Percentiles rank a stretch among this genome's conserved stretches.
phyloP scores from a whole-genome alignment of 108 stramenopile species.

The Nitzschia sp. region DNA sequence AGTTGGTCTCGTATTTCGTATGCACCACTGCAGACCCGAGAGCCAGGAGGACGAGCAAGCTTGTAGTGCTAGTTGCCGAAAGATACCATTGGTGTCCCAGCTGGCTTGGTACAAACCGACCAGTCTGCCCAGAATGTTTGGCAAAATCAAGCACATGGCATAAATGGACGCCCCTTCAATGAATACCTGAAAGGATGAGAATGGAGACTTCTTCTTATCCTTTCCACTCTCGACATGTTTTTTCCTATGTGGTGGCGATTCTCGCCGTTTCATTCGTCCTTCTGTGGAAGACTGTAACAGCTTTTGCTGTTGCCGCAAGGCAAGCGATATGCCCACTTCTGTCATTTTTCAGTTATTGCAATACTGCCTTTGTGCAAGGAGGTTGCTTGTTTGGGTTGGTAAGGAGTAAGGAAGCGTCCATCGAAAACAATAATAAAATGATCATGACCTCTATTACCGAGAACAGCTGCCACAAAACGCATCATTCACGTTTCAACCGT shows the following conservation, averaged over 20 bases:
- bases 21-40: slow-evolving; percentile 16
- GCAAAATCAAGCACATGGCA: slow-evolving; percentile 36
- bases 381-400: too few relatives aligned
- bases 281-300: slow-evolving; percentile 9
- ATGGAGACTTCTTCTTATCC: slow-evolving; percentile 24
- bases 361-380: not conserved
- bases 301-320: slow-evolving; percentile 19
- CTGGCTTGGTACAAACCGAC: slow-evolving; percentile 3
- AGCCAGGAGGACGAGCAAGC: slow-evolving; percentile 25
- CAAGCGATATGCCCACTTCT: slow-evolving; percentile 33
- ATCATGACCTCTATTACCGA: too few relatives aligned
- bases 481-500: not conserved
- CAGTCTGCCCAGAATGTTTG: slow-evolving; percentile 18
- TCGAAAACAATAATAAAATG: too few relatives aligned
- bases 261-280: not conserved
- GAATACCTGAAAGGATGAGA: slow-evolving; percentile 31
- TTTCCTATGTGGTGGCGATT: not conserved
- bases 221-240: not conserved
- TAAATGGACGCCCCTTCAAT: slow-evolving; percentile 40
- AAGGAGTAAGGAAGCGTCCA: too few relatives aligned
- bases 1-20: not conserved
- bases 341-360: slow-evolving; percentile 9
- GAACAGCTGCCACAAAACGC: not conserved
- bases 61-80: slow-evolving; percentile 13
- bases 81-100: slow-evolving; percentile 8